A percentile compares a stretch with the other conserved stretches of the same genome.
Conservation (phyloP, 208 protist genomes). For the Leishmania major region DNA sequence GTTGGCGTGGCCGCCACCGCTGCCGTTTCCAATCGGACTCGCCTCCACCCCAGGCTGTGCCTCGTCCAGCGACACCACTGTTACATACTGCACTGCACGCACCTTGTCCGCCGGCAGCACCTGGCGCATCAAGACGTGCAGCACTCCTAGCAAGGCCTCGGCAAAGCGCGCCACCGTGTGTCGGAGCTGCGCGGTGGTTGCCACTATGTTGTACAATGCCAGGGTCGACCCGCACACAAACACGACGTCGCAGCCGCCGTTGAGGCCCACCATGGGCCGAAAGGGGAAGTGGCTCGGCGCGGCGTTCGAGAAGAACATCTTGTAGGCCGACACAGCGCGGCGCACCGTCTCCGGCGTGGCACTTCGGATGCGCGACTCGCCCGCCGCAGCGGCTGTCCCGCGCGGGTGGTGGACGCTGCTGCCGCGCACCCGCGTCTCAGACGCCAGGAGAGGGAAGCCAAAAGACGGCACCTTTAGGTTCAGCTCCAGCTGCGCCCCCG, state of each 20-base stretch:
- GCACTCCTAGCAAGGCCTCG: slow-evolving; percentile 75
- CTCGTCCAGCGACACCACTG: slow-evolving; percentile 78
- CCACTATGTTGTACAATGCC: slow-evolving; percentile 77
- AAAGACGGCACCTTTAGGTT: slow-evolving; percentile 79
- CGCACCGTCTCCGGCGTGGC: slow-evolving; percentile 71
- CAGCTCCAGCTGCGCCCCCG: slow-evolving; percentile 69
- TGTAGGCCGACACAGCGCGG: slow-evolving; percentile 71
- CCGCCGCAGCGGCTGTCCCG: slow-evolving; percentile 5
- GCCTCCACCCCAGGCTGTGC: slow-evolving; percentile 5
- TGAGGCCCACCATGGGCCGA: slow-evolving; percentile 67
- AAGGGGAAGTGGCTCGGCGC: slow-evolving; percentile 73
- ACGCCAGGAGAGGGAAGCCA: slow-evolving; percentile 81
- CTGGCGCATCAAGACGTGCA: slow-evolving; percentile 71
- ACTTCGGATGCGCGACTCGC: slow-evolving; percentile 30
- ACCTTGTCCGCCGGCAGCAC: slow-evolving; percentile 69
- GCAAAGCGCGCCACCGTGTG: slow-evolving; percentile 61
- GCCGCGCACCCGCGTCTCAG: slow-evolving; percentile 46
- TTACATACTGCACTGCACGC: slow-evolving; percentile 68
- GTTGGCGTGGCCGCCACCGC: background rate
- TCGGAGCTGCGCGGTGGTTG: slow-evolving; percentile 45
- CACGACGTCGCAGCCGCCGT: slow-evolving; percentile 86
- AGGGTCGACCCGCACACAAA: slow-evolving; percentile 67
- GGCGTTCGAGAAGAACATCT: slow-evolving; percentile 68
- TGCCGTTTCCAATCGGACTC: background rate
- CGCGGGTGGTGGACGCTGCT: slow-evolving; percentile 13